Evolutionary conservation across 2,329 filamentous ascomycete genomes (phyloP).

Genomic region (Tolypocladium album): DNA sequence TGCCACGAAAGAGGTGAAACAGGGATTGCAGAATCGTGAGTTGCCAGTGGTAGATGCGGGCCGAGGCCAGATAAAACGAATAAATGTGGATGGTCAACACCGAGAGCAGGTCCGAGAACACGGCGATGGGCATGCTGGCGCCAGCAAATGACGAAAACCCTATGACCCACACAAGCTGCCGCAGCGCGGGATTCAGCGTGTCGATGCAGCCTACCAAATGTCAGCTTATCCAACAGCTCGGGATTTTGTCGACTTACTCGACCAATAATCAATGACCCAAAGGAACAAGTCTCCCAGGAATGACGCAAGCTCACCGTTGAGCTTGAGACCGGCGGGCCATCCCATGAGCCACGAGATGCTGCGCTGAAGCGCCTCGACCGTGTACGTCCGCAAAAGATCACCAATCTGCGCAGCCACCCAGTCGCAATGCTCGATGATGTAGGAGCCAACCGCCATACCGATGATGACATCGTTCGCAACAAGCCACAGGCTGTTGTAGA

Average conservation of each 20-base stretch:
- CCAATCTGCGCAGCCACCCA: conserved; percentile 77
- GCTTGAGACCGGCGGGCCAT: conserved; percentile 87
- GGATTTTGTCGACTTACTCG: conserved; percentile 41
- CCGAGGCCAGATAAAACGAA: conserved; percentile 94
- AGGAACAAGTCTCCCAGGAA: conserved; percentile 93
- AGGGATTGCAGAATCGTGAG: conserved; percentile 91
- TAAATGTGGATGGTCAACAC: conserved; percentile 92
- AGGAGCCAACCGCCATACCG: conserved; percentile 89
- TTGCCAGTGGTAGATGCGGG: conserved; percentile 97
- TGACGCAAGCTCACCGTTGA: conserved; percentile 86
- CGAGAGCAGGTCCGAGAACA: conserved; percentile 89
- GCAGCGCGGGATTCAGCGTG: conserved; percentile 68
- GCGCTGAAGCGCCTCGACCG: conserved; percentile 74
- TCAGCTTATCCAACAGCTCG: conserved; percentile 9
- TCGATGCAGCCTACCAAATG: conserved; percentile 56
- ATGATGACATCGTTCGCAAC: conserved; percentile 99
- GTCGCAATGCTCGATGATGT: conserved; percentile 88
- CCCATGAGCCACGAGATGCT: conserved; percentile 96
- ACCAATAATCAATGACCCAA: conserved; percentile 99
- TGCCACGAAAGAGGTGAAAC: conserved; percentile 97
- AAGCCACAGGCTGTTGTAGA: conserved; percentile 98
- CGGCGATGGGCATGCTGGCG: conserved; percentile 90
- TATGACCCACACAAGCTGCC: conserved; percentile 80
- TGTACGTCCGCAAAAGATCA: conserved; percentile 65
- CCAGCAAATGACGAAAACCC: conserved; percentile 92